Conservation (phyloP, 2,329 filamentous ascomycete genomes). For the Pseudogymnoascus sp. region DNA sequence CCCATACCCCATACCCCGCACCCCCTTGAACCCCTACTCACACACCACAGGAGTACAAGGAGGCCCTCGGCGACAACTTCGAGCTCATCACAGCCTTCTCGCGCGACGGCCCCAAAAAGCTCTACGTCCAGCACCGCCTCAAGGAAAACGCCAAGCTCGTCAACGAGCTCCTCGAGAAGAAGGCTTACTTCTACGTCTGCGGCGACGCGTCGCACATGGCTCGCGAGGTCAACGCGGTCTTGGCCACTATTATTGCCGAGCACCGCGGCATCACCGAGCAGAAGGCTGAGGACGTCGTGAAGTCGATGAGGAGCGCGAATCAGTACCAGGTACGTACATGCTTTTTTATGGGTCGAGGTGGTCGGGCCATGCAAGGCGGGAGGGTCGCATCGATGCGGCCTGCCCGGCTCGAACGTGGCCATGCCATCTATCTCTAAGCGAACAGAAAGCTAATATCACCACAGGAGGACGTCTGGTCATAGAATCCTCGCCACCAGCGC, state of each 20-base stretch:
- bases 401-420: background rate
- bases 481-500: slow-evolving; percentile 20
- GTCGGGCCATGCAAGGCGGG: background rate
- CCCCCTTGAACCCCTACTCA: background rate
- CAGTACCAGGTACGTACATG: slow-evolving; percentile 73
- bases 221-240: slow-evolving; percentile 80
- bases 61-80: slow-evolving; percentile 79
- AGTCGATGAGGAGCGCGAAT: slow-evolving; percentile 89
- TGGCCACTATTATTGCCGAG: slow-evolving; percentile 79
- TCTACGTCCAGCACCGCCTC: slow-evolving; percentile 93
- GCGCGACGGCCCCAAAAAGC: slow-evolving; percentile 77
- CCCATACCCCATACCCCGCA: too few relatives aligned
- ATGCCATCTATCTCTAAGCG: background rate
- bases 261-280: slow-evolving; percentile 73
- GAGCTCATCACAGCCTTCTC: slow-evolving; percentile 92
- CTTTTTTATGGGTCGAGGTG: background rate
- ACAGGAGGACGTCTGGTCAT: slow-evolving; percentile 68
- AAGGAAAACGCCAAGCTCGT: slow-evolving; percentile 77
- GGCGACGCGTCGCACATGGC: slow-evolving; percentile 98
- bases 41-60: slow-evolving; percentile 63
- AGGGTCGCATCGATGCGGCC: background rate
- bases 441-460: slow-evolving; percentile 5
- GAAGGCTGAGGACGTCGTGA: slow-evolving; percentile 94
- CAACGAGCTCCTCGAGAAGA: slow-evolving; percentile 76
- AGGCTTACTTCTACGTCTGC: slow-evolving; percentile 96